These are phyloP conservation scores for Suillus brevipes DNA, from an alignment of 768 basidiomycete species.

Conservation along the genomic window DNA sequence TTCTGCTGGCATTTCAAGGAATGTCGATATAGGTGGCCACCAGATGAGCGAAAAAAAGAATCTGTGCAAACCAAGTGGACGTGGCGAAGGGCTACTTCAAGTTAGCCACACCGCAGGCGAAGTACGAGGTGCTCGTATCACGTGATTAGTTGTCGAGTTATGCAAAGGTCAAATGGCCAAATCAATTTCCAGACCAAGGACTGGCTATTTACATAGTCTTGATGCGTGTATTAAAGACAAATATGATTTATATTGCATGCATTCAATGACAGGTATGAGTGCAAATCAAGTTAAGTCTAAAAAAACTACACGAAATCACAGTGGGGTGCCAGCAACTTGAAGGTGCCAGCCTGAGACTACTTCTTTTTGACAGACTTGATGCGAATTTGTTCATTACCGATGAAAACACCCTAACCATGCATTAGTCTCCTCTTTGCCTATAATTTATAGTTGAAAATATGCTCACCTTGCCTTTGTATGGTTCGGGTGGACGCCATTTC, in stretches of 20 bases:
- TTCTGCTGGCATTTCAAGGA: constrained; percentile 46
- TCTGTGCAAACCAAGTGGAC: not conserved
- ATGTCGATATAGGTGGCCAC: not conserved
- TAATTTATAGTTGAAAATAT: not conserved
- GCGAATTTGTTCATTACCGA: constrained; percentile 89
- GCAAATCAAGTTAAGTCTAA: not conserved
- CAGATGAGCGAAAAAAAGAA: not conserved
- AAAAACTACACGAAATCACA: not conserved
- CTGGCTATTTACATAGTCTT: not conserved
- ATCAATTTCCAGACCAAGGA: not conserved
- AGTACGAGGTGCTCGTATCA: not conserved
- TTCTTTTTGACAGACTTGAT: constrained; percentile 96
- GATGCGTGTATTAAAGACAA: not conserved
- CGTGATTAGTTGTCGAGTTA: not conserved
- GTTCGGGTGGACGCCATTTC: constrained; percentile 86
- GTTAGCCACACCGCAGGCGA: not conserved
- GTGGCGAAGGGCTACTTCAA: not conserved
- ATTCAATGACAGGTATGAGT: not conserved
- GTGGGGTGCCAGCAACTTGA: constrained; percentile 2
- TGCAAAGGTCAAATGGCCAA: not conserved
- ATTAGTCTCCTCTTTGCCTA: not conserved
- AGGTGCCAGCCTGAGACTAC: constrained; percentile 44
- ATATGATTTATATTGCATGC: constrained; percentile 10
- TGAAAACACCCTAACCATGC: constrained; percentile 76
- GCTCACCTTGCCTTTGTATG: constrained; percentile 95